A percentile compares a stretch with the other conserved stretches of the same genome.
Conservation (phyloP, 2,329 filamentous ascomycete genomes). For the Aspergillus melleus region DNA sequence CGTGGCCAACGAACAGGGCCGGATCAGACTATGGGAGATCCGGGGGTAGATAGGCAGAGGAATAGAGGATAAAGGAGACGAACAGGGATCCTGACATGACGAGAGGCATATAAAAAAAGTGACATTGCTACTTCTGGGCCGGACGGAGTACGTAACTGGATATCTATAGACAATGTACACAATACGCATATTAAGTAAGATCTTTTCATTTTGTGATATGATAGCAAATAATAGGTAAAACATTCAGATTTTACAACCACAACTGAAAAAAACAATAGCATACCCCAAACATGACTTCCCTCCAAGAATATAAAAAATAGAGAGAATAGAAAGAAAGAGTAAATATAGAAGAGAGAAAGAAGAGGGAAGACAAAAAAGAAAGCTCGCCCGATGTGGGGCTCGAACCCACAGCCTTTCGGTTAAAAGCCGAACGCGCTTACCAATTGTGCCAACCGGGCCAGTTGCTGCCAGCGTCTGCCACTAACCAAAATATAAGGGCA, state of each 20-base stretch:
- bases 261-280: no score
- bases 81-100: not conserved
- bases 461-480: not conserved
- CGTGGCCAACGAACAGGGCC: constrained; percentile 85
- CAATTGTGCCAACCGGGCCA: not conserved
- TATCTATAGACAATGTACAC: no score
- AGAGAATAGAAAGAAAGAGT: not conserved
- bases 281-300: no score
- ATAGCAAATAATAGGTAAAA: no score
- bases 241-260: no score
- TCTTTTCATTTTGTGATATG: no score
- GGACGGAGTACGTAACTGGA: no score
- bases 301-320: no score
- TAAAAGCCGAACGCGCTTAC: not conserved
- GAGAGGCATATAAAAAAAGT: not conserved
- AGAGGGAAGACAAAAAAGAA: not conserved
- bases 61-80: not conserved
- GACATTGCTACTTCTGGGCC: not conserved
- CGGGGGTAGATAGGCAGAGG: constrained; percentile 51
- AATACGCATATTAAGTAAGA: no score
- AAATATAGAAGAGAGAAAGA: not conserved
- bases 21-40: constrained; percentile 90
- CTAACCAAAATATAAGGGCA: no score
- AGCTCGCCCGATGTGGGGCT: not conserved
- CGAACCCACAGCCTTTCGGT: not conserved